phyloP scores from a whole-genome alignment of 1,284 basidiomycete genomes.

The Austroboletus novae-zelandiae region DNA sequence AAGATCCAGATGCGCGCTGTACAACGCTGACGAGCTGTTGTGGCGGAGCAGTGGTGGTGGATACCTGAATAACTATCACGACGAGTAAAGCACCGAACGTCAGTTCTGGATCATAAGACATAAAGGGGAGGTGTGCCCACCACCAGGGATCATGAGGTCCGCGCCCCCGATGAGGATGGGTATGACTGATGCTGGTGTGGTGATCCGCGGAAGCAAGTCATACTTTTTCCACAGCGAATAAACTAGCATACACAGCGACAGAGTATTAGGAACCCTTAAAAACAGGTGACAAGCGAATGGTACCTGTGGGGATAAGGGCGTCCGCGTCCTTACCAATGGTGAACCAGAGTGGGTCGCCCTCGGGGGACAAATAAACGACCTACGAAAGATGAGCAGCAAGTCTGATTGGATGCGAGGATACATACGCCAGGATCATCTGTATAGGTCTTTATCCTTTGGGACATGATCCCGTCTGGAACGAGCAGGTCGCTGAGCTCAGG shows the following conservation, averaged over 20 bases:
- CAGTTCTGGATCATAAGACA: neutral
- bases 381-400: conserved; percentile 20
- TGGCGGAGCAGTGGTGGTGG: conserved; percentile 37
- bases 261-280: neutral
- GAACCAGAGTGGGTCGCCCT: conserved; percentile 84
- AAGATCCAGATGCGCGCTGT: conserved; percentile 41
- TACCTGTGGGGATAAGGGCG: conserved; percentile 70
- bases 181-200: conserved; percentile 63
- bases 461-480: conserved; percentile 68
- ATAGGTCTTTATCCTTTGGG: conserved; percentile 64
- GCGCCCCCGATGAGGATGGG: conserved; percentile 67
- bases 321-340: conserved; percentile 64
- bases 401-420: conserved; percentile 1
- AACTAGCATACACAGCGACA: conserved; percentile 32
- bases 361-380: conserved; percentile 62
- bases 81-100: too few relatives aligned
- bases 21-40: conserved; percentile 60
- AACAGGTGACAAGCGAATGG: conserved; percentile 2
- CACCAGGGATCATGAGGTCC: conserved; percentile 79
- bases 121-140: conserved; percentile 38
- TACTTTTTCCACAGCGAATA: conserved; percentile 76
- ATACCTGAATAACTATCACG: conserved; percentile 53
- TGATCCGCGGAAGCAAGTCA: conserved; percentile 60
- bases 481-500: conserved; percentile 58
- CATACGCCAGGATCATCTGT: conserved; percentile 62